Evolutionary conservation across 345 rosid species (phyloP).

Genomic region (Murraya koenigii): DNA sequence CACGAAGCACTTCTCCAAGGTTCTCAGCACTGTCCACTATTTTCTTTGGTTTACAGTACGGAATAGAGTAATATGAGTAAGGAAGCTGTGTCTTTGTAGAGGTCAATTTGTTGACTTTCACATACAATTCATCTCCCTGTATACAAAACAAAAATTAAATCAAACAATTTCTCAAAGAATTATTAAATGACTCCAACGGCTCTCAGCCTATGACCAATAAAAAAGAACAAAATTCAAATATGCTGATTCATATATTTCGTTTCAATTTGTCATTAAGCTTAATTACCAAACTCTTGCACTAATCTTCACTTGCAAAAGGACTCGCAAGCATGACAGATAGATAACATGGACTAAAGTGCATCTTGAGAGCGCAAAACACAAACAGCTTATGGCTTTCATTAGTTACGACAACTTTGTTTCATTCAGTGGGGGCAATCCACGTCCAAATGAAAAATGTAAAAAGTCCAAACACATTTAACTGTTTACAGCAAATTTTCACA

Average conservation of each 20-base stretch:
- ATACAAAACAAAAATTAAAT: slow-evolving; percentile 1
- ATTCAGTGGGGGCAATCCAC: background rate
- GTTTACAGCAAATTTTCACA: background rate
- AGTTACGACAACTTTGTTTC: background rate
- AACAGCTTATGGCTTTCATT: background rate
- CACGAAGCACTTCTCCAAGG: slow-evolving; percentile 98
- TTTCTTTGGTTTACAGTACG: slow-evolving; percentile 62
- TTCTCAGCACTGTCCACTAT: slow-evolving; percentile 92
- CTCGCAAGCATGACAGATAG: background rate
- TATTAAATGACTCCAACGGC: background rate
- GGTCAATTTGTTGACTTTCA: slow-evolving; percentile 91
- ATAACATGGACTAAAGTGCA: background rate
- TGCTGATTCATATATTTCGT: background rate
- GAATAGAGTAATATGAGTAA: slow-evolving; percentile 77
- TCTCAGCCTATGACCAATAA: background rate
- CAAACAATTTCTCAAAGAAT: background rate
- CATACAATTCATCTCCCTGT: slow-evolving; percentile 75
- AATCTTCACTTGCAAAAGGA: background rate
- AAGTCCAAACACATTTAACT: background rate
- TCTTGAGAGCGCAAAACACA: background rate
- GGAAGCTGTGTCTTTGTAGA: slow-evolving; percentile 95
- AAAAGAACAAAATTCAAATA: background rate
- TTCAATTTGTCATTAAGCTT: background rate
- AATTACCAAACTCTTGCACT: background rate
- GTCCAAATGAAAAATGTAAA: background rate